These are phyloP conservation scores for Aspergillus niger DNA, from an alignment of 2,329 filamentous ascomycete genomes.

Conservation along the genomic window DNA sequence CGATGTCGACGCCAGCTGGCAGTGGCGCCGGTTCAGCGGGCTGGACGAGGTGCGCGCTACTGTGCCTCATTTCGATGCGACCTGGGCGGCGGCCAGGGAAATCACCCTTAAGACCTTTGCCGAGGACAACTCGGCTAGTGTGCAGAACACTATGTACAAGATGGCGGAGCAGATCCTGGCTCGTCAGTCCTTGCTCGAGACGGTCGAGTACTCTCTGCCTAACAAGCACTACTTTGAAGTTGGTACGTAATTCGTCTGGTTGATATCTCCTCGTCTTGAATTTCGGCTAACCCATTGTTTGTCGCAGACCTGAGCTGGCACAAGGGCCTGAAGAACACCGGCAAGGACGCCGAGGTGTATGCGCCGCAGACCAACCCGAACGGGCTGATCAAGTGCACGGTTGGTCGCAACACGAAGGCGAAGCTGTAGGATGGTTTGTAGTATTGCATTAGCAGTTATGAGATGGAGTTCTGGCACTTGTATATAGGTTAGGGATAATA, in stretches of 20 bases:
- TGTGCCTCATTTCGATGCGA: constrained; percentile 70
- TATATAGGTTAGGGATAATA: constrained; percentile 13
- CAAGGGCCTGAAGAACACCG: constrained; percentile 92
- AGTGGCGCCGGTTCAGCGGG: constrained; percentile 72
- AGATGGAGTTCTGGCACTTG: constrained; percentile 22
- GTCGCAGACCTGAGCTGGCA: constrained; percentile 86
- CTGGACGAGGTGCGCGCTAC: constrained; percentile 68
- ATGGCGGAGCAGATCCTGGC: constrained; percentile 88
- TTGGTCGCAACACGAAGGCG: constrained; percentile 48
- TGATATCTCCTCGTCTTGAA: not conserved
- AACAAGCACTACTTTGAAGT: constrained; percentile 99
- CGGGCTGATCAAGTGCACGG: constrained; percentile 91
- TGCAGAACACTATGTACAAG: constrained; percentile 98
- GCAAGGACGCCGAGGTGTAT: constrained; percentile 92
- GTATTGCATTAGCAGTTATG: not conserved
- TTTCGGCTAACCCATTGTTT: constrained; percentile 8
- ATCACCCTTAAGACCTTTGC: constrained; percentile 94
- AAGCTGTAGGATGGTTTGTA: constrained; percentile 31
- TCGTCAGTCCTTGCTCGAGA: constrained; percentile 68
- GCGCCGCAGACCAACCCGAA: constrained; percentile 92
- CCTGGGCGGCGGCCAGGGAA: constrained; percentile 73
- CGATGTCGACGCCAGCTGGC: constrained; percentile 84
- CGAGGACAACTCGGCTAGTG: constrained; percentile 84
- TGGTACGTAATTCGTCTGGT: constrained; percentile 43
- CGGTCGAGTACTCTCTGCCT: constrained; percentile 80